These are phyloP conservation scores for Canavalia gladiata DNA, from an alignment of 306 rosid genomes.

Conservation along the genomic window DNA sequence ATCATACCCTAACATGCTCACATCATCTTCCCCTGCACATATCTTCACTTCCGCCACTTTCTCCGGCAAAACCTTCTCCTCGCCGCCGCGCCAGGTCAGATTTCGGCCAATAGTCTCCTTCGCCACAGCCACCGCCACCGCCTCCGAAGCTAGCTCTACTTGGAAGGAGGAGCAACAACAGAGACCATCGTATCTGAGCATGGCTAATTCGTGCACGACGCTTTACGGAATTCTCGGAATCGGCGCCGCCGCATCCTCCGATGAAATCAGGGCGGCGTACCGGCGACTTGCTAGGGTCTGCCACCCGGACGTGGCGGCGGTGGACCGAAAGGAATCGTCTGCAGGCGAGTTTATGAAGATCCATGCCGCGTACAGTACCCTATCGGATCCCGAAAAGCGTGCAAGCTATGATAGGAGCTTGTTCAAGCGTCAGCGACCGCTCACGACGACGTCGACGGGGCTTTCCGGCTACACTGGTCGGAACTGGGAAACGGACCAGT, in stretches of 20 bases:
- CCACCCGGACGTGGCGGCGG: constrained; percentile 79
- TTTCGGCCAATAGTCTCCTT: not conserved
- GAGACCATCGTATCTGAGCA: not conserved
- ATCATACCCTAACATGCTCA: not conserved
- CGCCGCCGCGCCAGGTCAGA: not conserved
- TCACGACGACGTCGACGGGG: constrained; percentile 41
- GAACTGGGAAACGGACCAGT: constrained; percentile 97
- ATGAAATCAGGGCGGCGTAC: constrained; percentile 84
- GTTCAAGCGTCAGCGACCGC: constrained; percentile 53
- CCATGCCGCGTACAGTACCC: constrained; percentile 77
- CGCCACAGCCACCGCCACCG: constrained; percentile 17
- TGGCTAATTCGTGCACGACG: constrained; percentile 54
- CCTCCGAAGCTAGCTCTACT: constrained; percentile 38
- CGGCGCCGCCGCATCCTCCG: constrained; percentile 60
- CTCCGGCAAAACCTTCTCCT: not conserved
- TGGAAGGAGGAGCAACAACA: constrained; percentile 30
- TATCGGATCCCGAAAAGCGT: constrained; percentile 79
- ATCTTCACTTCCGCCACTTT: not conserved
- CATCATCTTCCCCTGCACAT: not conserved
- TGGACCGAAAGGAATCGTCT: constrained; percentile 59
- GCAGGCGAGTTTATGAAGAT: constrained; percentile 72
- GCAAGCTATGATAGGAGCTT: constrained; percentile 70
- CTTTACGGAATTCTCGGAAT: constrained; percentile 78
- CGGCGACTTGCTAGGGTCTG: constrained; percentile 70
- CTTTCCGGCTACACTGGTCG: constrained; percentile 62